Conservation (phyloP, 768 basidiomycete species). For the Suillus subluteus region DNA sequence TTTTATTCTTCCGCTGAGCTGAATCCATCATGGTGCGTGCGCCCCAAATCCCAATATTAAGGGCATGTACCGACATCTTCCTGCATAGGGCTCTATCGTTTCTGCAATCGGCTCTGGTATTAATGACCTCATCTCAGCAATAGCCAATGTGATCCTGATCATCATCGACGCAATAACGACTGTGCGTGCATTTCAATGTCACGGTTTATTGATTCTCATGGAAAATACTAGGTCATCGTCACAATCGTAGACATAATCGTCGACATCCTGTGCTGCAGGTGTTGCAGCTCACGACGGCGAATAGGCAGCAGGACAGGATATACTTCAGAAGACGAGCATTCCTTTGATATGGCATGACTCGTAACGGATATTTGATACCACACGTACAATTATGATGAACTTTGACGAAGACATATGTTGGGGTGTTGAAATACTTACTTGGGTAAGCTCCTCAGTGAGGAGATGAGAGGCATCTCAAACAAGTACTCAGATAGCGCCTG, state of each 20-base stretch:
- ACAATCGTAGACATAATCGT: conserved; percentile 65
- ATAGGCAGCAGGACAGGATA: conserved; percentile 5
- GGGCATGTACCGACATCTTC: not conserved
- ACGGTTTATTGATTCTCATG: not conserved
- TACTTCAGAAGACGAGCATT: conserved; percentile 32
- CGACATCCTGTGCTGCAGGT: conserved; percentile 49
- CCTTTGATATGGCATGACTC: conserved; percentile 27
- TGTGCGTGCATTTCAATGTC: conserved; percentile 40
- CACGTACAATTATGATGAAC: not conserved
- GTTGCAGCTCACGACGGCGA: conserved; percentile 30
- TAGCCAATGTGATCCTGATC: conserved; percentile 52
- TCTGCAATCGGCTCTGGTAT: conserved; percentile 67
- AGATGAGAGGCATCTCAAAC: conserved; percentile 31
- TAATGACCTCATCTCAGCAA: conserved; percentile 60
- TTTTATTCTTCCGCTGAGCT: not conserved
- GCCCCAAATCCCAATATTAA: not conserved
- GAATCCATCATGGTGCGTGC: conserved; percentile 13
- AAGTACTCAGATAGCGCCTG: conserved; percentile 21
- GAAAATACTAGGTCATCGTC: conserved; percentile 53
- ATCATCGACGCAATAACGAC: conserved; percentile 61
- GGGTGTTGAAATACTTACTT: conserved; percentile 18
- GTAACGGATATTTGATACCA: conserved; percentile 7
- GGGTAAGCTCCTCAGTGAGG: conserved; percentile 41
- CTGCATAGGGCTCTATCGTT: conserved; percentile 56
- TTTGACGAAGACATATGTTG: not conserved